Percentiles rank a stretch among this genome's conserved stretches.
Evolutionary conservation across 805 yeast genomes (phyloP).

Genomic region (Torulaspora quercuum): DNA sequence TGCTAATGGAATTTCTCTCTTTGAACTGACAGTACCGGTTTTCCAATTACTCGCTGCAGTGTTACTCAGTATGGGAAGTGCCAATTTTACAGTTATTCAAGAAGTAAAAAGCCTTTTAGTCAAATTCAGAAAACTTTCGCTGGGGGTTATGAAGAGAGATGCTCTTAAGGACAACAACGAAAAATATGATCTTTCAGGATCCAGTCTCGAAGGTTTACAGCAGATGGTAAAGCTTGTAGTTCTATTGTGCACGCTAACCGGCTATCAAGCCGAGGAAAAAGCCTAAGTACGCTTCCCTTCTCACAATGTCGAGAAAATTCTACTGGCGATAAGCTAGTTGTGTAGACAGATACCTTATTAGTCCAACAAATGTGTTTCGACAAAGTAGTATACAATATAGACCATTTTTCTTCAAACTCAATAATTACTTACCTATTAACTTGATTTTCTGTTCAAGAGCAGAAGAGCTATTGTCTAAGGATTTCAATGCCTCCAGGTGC

Average conservation of each 20-base stretch:
- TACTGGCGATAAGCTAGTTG: too few relatives aligned
- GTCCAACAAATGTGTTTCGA: neutral
- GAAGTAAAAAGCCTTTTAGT: constrained; percentile 51
- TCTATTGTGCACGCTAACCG: constrained; percentile 49
- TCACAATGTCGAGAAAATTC: too few relatives aligned
- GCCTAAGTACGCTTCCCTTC: too few relatives aligned
- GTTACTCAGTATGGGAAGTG: constrained; percentile 72
- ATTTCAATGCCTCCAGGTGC: constrained; percentile 85
- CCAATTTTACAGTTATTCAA: constrained; percentile 55
- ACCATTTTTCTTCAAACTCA: neutral
- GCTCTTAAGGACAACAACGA: constrained; percentile 36
- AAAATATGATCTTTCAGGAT: constrained; percentile 23
- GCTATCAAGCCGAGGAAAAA: constrained; percentile 38
- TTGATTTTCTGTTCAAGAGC: constrained; percentile 64
- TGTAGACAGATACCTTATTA: neutral
- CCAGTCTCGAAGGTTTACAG: constrained; percentile 41
- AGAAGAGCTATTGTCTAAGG: constrained; percentile 73
- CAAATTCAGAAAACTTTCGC: constrained; percentile 52
- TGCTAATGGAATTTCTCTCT: constrained; percentile 46
- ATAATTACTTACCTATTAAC: constrained; percentile 19
- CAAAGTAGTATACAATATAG: constrained; percentile 6
- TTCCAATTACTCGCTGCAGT: constrained; percentile 70
- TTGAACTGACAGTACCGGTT: constrained; percentile 67
- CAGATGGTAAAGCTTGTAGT: constrained; percentile 56
- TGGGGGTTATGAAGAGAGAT: constrained; percentile 62